A percentile compares a stretch with the other conserved stretches of the same genome.
phyloP scores from a whole-genome alignment of 202 grass and related monocot genomes.

The Eragrostis tef region DNA sequence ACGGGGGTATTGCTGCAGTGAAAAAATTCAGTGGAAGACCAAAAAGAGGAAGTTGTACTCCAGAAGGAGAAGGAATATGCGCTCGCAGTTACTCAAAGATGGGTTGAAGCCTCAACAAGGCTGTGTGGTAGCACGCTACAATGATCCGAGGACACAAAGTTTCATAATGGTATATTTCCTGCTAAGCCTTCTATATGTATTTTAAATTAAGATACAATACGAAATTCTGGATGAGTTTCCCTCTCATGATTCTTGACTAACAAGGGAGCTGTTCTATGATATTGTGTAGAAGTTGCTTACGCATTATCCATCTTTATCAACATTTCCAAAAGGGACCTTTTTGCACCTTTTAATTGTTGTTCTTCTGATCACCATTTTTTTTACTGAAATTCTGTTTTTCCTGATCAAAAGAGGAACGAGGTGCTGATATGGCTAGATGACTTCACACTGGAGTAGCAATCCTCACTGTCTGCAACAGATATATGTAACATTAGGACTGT shows the following conservation, averaged over 20 bases:
- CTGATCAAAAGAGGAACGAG: conserved; percentile 75
- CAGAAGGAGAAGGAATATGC: conserved; percentile 66
- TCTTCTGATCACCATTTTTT: conserved; percentile 1
- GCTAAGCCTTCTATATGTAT: neutral
- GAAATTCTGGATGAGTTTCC: neutral
- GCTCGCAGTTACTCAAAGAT: conserved; percentile 67
- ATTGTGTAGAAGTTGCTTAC: conserved; percentile 9
- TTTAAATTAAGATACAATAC: conserved; percentile 1
- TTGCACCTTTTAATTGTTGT: conserved; percentile 1
- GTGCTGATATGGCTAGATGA: conserved; percentile 77
- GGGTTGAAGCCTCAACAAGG: conserved; percentile 70
- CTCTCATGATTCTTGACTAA: neutral
- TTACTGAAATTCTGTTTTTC: conserved; percentile 37
- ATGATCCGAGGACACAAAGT: conserved; percentile 84
- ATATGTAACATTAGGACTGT: conserved; percentile 32
- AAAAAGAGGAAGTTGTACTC: conserved; percentile 70
- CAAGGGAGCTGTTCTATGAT: neutral
- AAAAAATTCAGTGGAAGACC: conserved; percentile 83
- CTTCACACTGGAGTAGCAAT: conserved; percentile 61
- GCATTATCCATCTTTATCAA: conserved; percentile 5
- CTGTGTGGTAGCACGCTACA: conserved; percentile 86
- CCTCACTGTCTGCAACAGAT: neutral
- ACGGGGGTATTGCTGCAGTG: conserved; percentile 64
- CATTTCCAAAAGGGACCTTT: neutral
- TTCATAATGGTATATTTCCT: conserved; percentile 81